A percentile compares a stretch with the other conserved stretches of the same genome.
These are phyloP conservation scores for Cladorrhinum sp. DNA, from an alignment of 2,329 filamentous ascomycete genomes.

Conservation along the genomic window DNA sequence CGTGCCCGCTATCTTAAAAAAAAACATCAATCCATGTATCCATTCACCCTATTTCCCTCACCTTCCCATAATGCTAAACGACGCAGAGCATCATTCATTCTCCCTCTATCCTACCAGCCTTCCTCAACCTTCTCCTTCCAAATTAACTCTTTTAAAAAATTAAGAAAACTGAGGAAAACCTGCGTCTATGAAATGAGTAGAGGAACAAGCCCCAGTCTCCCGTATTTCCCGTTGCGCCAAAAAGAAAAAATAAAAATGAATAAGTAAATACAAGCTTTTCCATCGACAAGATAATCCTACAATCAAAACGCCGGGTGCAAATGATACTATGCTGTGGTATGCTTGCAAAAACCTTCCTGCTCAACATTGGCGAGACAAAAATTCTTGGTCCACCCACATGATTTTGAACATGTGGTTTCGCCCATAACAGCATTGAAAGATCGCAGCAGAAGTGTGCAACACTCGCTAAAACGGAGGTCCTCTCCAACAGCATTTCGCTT, in stretches of 20 bases:
- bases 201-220: neutral
- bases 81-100: neutral
- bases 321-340: neutral
- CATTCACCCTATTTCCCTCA: neutral
- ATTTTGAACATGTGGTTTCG: neutral
- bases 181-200: neutral
- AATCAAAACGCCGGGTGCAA: neutral
- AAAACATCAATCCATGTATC: too few relatives aligned
- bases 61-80: neutral
- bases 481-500: neutral
- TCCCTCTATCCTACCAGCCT: neutral
- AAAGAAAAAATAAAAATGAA: neutral
- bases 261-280: neutral
- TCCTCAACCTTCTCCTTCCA: neutral
- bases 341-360: neutral
- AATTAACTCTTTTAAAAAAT: neutral
- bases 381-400: neutral
- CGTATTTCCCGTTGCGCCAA: neutral
- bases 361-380: neutral
- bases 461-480: neutral
- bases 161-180: too few relatives aligned
- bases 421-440: neutral
- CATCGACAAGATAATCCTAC: neutral
- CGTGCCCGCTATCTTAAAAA: too few relatives aligned
- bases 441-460: neutral